Base-by-base conservation (phyloP, 2,329 filamentous ascomycete species). In the Trichoderma endophyticum region DNA sequence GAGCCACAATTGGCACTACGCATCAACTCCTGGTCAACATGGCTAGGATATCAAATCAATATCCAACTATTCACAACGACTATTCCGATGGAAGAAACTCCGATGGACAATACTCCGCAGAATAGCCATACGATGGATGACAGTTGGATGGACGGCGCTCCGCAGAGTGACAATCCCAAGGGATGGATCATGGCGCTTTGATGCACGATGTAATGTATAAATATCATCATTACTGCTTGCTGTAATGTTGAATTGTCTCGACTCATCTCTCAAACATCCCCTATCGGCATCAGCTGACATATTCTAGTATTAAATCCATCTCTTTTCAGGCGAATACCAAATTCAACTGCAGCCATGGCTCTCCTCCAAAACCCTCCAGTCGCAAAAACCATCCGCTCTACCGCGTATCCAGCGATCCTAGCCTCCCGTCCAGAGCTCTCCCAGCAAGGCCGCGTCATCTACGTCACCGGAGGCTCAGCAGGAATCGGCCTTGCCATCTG, bases 401-500 rank as follows among this genome's bases (percentile, higher is more conserved):
- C 72, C 18, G 67, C 80, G 0, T 85, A 85, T 71, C 73, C 79
- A 0, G 74, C 77, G 72, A 83, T 85, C 72, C 78, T 77, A 0
- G 79, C 83, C 2, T 66, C 72, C 1, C 79, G 80, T 0, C 81
- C 82, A 0, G 80, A 81, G 72, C 79, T 84, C 24, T 81, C 77
- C 5, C 81, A 84, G 43, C 75, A 77, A 5, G 83, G 82, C 15
- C 76, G 78, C 11, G 89, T 85, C 3, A 87, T 91, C 9, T 82
- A 93, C 12, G 88, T 93, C 77, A 91, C 89, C 1, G 91, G 91
- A 61, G 89, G 86, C 26, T 87, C 87, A 1, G 86, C 84, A 0
- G 89, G 91, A 56, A 88, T 93, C 65, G 91, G 91, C 4, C 87
- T 88, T 71, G 87, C 89, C 1, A 86, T 91, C 11, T 90, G 90